Base-by-base conservation (phyloP, 495 filamentous ascomycete species). In the Podospora conica region DNA sequence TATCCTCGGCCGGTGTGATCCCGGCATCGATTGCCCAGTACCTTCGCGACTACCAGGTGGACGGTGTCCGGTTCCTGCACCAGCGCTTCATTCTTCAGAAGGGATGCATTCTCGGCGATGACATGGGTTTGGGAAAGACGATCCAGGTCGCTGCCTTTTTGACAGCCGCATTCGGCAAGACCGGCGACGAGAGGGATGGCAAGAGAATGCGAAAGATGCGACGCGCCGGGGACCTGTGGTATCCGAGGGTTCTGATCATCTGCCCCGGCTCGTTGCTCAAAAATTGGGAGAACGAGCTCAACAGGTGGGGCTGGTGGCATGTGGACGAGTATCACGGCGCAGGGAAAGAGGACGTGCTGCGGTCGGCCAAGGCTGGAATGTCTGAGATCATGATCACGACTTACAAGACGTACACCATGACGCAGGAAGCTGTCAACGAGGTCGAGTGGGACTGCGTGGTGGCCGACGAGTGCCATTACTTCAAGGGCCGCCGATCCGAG, bases 111-210 rank as follows among this genome's bases (percentile, higher is more conserved):
- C 82, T 98, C 2, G 86, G 96, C 1, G 95, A 98, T 75, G 95
- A 98, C 72, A 98, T 98, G 95, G 95, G 95, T 31, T 77, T 98
- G 29, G 95, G 95, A 0, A 98, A 98, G 76, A 98, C 95, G 0
- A 91, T 98, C 15, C 95, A 98, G 76, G 92, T 98, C 27, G 96
- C 95, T 66, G 91, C 94, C 0, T 98, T 98, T 70, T 82, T 98
- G 33, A 93, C 92, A 0, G 93, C 88, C 9, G 92, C 92, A 7
- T 98, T 97, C 74, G 96, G 94, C 1, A 98, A 98, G 77, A 96
- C 92, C 6, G 96, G 87, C 2, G 94, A 97, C 69, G 90, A 94
- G 75, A 81, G 93, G 56, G 95, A 98, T 71, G 81, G 75, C 2
- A 96, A 97, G 71, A 80, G 91, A 31, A 97, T 98, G 96, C 85